Evolutionary conservation across 1,284 basidiomycete species (phyloP), one percentile per base, ranked within the genome.

Genomic region (Testicularia cyperi): DNA sequence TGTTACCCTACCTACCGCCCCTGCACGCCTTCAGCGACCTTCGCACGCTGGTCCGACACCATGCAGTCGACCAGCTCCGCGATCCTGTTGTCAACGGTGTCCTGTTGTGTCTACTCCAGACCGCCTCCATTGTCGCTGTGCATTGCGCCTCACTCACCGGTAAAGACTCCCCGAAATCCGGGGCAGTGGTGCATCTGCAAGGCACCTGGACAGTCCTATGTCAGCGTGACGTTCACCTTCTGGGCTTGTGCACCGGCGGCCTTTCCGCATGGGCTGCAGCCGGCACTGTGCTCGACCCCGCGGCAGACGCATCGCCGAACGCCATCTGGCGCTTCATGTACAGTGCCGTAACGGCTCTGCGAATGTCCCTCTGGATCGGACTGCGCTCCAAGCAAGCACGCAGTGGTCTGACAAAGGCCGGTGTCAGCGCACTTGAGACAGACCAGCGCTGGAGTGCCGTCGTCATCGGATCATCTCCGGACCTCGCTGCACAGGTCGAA

Each of bases 51-150:
- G 34, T 56, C 27, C 24, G 33, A n/a, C 44, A 41, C 20, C 58
- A 62, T 36, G 52, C 36, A 6, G 44, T 30, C 15, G 44, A 27
- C n/a, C n/a, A 32, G 3, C 34, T 44, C 25, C 46, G 27, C 12
- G 58, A 62, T 26, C 44, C 58, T 1, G 39, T 56, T 19, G 31
- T 62, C 52, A 62, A 62, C 14, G 52, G 58, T 4, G 53, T 62
- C 27, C 47, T 62, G 4, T 41, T 62, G 3, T 56, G 52, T 20
- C 25, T 62, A 10, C 43, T 61, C n/a, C 57, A 61, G 18, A 49
- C 45, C 8, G 42, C 57, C 5, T 38, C 37, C 23, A 43, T 61
- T 9, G 39, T 61, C 6, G 49, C 57, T 4, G 32, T 54, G 14
- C 42, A 29, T 13, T 53, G 43, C 24, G 36, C 35, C 6, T 30